Percentiles rank a stretch among this genome's conserved stretches.
Conservation (phyloP, 2,329 filamentous ascomycete species). For the Fusarium sp. region DNA sequence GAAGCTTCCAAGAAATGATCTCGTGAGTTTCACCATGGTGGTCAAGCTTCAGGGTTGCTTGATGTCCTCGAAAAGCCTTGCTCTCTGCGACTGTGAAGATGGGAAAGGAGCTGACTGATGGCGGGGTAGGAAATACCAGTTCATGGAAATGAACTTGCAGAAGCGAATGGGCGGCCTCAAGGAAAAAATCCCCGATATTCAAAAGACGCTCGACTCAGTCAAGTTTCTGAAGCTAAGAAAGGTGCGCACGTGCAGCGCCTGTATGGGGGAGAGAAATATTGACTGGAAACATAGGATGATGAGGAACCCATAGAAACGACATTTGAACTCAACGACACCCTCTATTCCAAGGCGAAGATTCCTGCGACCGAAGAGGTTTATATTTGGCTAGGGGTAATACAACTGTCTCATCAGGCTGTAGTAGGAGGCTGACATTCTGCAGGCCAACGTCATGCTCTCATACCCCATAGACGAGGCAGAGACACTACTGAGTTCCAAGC, state of each 20-base stretch:
- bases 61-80: conserved; percentile 19
- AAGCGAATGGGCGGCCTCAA: conserved; percentile 81
- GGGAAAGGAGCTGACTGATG: conserved; percentile 31
- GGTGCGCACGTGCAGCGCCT: conserved; percentile 53
- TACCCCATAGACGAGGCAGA: conserved; percentile 92
- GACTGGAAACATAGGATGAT: conserved; percentile 52
- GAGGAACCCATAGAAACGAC: conserved; percentile 84
- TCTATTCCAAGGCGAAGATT: conserved; percentile 88
- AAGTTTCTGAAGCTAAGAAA: conserved; percentile 81
- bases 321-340: conserved; percentile 95
- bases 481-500: conserved; percentile 77
- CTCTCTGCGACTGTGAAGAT: conserved; percentile 1
- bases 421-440: conserved; percentile 38
- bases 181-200: conserved; percentile 97
- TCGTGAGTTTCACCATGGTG: conserved; percentile 65
- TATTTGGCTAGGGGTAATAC: conserved; percentile 87
- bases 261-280: conserved; percentile 18
- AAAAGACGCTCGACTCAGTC: conserved; percentile 93
- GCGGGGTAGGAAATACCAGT: conserved; percentile 89
- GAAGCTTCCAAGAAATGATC: conserved; percentile 93
- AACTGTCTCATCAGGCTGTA: neutral
- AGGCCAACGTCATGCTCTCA: conserved; percentile 97
- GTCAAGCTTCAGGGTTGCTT: conserved; percentile 11
- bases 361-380: conserved; percentile 90
- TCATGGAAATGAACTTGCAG: conserved; percentile 96